A percentile compares a stretch with the other conserved stretches of the same genome.
These are phyloP conservation scores for Micractinium sp. DNA, from an alignment of 139 green algal genomes.

Conservation along the genomic window DNA sequence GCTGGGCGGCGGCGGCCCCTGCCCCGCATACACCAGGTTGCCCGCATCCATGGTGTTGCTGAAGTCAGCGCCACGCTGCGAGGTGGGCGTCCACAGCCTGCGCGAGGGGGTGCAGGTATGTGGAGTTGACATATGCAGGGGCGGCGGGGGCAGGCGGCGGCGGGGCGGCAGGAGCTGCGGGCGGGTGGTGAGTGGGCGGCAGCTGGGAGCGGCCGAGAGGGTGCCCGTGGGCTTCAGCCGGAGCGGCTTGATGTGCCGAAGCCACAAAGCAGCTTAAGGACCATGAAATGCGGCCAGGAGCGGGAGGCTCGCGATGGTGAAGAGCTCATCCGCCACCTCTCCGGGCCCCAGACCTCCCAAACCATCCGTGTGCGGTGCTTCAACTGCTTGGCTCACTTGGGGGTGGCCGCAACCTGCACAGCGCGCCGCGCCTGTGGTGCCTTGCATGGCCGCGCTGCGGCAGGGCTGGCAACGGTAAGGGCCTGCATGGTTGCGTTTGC, in stretches of 20 bases:
- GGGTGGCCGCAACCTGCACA: constrained; percentile 5
- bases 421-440: not conserved
- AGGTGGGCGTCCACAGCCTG: constrained; percentile 38
- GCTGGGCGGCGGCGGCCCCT: constrained; percentile 81
- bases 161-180: no score
- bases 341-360: not conserved
- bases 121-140: no score
- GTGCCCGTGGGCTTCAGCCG: no score
- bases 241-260: no score
- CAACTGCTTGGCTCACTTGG: not conserved
- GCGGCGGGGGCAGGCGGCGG: no score
- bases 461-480: not conserved
- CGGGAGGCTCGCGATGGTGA: not conserved
- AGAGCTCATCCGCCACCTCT: not conserved
- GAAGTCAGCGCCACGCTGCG: constrained; percentile 35
- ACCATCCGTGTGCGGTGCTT: not conserved
- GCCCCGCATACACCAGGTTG: constrained; percentile 47
- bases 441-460: not conserved
- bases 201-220: no score
- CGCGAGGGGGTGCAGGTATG: not conserved
- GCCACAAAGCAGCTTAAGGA: no score
- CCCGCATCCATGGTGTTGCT: not conserved
- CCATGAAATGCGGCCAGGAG: not conserved
- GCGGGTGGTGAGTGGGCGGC: no score
- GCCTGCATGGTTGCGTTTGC: not conserved